Evolutionary conservation across 2,329 filamentous ascomycete genomes (phyloP), one percentile per base, ranked within the genome.

Genomic region (Cladobotryum protrusum): DNA sequence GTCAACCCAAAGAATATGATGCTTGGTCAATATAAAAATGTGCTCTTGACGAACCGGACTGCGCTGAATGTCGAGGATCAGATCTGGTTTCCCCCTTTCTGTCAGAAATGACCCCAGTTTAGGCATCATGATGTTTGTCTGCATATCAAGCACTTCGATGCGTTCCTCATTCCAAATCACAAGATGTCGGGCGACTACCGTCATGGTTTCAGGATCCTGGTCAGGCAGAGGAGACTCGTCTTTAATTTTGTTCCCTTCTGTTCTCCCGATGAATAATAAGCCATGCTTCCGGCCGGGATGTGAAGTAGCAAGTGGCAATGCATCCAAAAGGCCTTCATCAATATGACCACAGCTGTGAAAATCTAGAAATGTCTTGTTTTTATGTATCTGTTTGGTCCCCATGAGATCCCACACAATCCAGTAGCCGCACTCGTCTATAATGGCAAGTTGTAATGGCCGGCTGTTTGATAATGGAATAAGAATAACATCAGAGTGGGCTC

Each of bases 371-470:
- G 59, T 64, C 29, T 61, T 68, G n/a, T 14, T 17, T 67, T 64
- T 18, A 64, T 61, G 11, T 19, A 63, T 60, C 15, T 66, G 55
- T 51, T 63, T 60, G 54, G 60, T 70, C 48, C 68, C 70, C 12
- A 58, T 56, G 19, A 86, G 67, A 53, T 86, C 75, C 82, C 84
- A 89, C 4, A 89, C 64, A 40, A 72, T 82, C 87, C 86, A 91
- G 50, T 70, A 72, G 1, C 85, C 86, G 33, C 68, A 68, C 46
- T 80, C 72, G 58, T 90, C 84, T 15, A 90, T 71, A 20, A 89
- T 71, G 14, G 75, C 83, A 47, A 90, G 67, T 57, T 86, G 83
- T 1, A 80, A 76, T 73, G 79, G 63, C 68, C 78, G 55, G 51
- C 68, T 61, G 15, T 52, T 56, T 5, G 60, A 60, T 4, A 66